phyloP scores from a whole-genome alignment of 306 rosid genomes.

The Morella rubra region DNA sequence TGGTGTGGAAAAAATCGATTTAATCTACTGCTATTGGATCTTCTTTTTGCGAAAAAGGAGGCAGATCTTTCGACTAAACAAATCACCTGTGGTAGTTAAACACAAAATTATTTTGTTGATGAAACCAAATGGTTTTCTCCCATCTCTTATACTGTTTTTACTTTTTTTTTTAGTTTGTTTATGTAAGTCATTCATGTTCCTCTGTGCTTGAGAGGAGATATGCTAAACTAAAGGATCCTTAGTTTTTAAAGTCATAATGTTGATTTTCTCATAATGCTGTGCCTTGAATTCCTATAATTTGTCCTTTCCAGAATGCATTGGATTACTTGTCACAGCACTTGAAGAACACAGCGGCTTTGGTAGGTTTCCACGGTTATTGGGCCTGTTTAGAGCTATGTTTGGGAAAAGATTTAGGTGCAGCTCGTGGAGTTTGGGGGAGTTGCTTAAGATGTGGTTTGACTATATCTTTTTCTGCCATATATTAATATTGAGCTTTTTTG shows the following conservation, averaged over 20 bases:
- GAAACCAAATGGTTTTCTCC: neutral
- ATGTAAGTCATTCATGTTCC: no score
- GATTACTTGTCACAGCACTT: slow-evolving; percentile 71
- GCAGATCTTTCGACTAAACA: neutral
- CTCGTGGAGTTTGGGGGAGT: slow-evolving; percentile 95
- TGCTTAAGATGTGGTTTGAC: slow-evolving; percentile 76
- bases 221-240: no score
- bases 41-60: neutral
- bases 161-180: neutral
- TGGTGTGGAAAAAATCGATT: neutral
- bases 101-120: neutral
- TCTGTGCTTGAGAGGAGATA: no score
- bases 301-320: slow-evolving; percentile 63
- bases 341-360: slow-evolving; percentile 70
- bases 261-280: neutral
- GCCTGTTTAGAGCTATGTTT: slow-evolving; percentile 70
- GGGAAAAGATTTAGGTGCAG: slow-evolving; percentile 62
- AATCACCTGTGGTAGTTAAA: neutral
- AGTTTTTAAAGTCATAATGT: neutral
- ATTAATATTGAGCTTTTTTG: neutral
- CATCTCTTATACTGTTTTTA: neutral
- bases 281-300: slow-evolving; percentile 28
- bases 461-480: slow-evolving; percentile 9
- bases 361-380: slow-evolving; percentile 82
- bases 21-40: neutral